These are phyloP conservation scores for Mikania micrantha DNA, from an alignment of 129 eudicot genomes.

Conservation along the genomic window DNA sequence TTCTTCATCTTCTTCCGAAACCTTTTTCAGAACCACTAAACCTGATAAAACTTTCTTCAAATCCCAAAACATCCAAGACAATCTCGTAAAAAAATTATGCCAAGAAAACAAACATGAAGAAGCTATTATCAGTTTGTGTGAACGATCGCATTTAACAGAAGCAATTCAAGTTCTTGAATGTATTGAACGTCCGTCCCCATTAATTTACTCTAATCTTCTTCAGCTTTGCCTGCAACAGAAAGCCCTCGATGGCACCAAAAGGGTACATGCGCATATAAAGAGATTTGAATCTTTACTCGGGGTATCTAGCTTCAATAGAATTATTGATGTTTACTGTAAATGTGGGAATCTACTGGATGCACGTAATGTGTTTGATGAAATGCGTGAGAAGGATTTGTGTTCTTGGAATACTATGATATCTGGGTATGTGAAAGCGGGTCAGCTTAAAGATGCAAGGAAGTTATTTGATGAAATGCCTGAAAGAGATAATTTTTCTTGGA, in stretches of 20 bases:
- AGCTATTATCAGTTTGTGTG: slow-evolving; percentile 30
- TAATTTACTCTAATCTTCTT: slow-evolving; percentile 26
- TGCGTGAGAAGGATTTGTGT: slow-evolving; percentile 5
- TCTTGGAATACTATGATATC: slow-evolving; percentile 4
- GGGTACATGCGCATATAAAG: slow-evolving; percentile 37
- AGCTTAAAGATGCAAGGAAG: not conserved
- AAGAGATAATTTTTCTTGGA: slow-evolving; percentile 7
- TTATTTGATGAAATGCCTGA: slow-evolving; percentile 13
- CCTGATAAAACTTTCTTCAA: slow-evolving; percentile 22
- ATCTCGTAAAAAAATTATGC: slow-evolving; percentile 8
- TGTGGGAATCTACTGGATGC: slow-evolving; percentile 31
- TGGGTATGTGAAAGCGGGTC: slow-evolving; percentile 4
- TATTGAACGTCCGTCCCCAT: slow-evolving; percentile 15
- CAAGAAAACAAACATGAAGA: slow-evolving; percentile 21
- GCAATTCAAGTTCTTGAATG: slow-evolving; percentile 31
- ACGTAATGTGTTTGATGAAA: slow-evolving; percentile 4
- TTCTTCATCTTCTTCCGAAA: slow-evolving; percentile 15
- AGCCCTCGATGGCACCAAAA: slow-evolving; percentile 34
- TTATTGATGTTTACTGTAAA: slow-evolving; percentile 42
- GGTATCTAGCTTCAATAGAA: slow-evolving; percentile 29
- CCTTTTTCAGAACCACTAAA: not conserved
- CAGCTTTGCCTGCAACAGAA: slow-evolving; percentile 36
- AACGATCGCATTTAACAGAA: slow-evolving; percentile 33
- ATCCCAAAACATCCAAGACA: slow-evolving; percentile 1
- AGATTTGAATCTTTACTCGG: slow-evolving; percentile 30